Evolutionary conservation across 1,284 basidiomycete species (phyloP), one percentile per base, ranked within the genome.

Genomic region (Cryptococcus deneoformans): DNA sequence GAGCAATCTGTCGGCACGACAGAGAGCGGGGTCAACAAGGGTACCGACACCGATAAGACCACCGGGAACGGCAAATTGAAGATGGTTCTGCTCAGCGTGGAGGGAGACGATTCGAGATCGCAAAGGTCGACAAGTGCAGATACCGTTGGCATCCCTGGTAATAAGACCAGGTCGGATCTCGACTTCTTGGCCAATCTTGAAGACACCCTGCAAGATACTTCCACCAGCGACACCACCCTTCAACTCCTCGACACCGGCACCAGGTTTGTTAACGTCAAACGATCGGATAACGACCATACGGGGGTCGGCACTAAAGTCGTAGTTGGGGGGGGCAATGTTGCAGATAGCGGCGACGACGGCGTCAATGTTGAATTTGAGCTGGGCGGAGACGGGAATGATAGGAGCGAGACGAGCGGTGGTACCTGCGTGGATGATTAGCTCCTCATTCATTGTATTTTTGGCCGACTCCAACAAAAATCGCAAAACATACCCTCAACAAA

Each of bases 191-290:
- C 94, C 93, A 54, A 98, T 82, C 20, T 83, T 86, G 63, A 99
- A 86, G 38, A 97, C 90, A 71, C 95, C 96, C 11, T 87, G 90
- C 62, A 99, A 83, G 72, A 99, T 95, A 42, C 90, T 94, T 42
- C 95, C 95, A 79, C 95, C 95, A 14, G 95, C 96, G 37, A 99
- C 96, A 75, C 96, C 96, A 63, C 95, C 95, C 79, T 96, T 95
- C 59, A 99, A 84, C 61, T 99, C 95, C 68, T 96, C 89, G 8
- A 99, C 92, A 75, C 95, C 92, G 5, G 94, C 87, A 75, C 95
- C 95, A 10, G 95, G 95, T 80, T 97, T 98, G 85, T 99, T 99
- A 77, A 99, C 95, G 78, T 99, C 96, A 80, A 99, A 99, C n/a
- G 94, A 98, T 70, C 93, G 92, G 76, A 99, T 99, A 74, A 99